Evolutionary conservation across 1,139 yeast genomes (phyloP).

Genomic region (Pichia sp.): DNA sequence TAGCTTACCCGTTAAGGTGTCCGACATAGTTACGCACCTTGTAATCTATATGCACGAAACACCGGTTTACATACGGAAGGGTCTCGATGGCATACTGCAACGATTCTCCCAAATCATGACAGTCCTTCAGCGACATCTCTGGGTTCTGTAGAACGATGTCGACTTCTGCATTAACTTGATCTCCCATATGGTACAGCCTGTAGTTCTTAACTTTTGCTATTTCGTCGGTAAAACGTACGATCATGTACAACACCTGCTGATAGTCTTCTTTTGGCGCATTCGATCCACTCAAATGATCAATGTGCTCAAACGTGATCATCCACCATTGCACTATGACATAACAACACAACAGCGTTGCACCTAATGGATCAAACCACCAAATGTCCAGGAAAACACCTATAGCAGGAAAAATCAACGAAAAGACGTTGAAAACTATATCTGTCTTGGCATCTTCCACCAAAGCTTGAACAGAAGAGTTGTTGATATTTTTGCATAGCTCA

Average conservation of each 20-base stretch:
- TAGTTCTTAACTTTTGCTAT: conserved; percentile 62
- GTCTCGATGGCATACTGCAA: conserved; percentile 77
- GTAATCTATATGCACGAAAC: conserved; percentile 78
- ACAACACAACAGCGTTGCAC: conserved; percentile 59
- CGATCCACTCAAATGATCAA: conserved; percentile 71
- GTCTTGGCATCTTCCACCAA: conserved; percentile 79
- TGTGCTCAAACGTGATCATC: conserved; percentile 59
- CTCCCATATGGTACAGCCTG: conserved; percentile 77
- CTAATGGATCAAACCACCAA: conserved; percentile 76
- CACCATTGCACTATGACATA: conserved; percentile 67
- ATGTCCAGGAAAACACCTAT: conserved; percentile 47
- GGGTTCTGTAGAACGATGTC: conserved; percentile 57
- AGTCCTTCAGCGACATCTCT: conserved; percentile 54
- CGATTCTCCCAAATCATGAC: conserved; percentile 79
- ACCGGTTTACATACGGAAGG: conserved; percentile 71
- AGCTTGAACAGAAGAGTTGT: conserved; percentile 70
- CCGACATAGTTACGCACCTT: conserved; percentile 52
- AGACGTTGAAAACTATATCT: conserved; percentile 66
- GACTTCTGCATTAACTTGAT: conserved; percentile 69
- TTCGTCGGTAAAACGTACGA: conserved; percentile 65
- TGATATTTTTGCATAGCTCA: conserved; percentile 59
- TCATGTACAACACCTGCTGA: conserved; percentile 62
- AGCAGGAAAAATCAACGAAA: conserved; percentile 67
- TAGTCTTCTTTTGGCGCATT: conserved; percentile 61
- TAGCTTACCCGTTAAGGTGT: conserved; percentile 34